phyloP scores from a whole-genome alignment of 164 flowering plant genomes.

The Warburgia ugandensis region DNA sequence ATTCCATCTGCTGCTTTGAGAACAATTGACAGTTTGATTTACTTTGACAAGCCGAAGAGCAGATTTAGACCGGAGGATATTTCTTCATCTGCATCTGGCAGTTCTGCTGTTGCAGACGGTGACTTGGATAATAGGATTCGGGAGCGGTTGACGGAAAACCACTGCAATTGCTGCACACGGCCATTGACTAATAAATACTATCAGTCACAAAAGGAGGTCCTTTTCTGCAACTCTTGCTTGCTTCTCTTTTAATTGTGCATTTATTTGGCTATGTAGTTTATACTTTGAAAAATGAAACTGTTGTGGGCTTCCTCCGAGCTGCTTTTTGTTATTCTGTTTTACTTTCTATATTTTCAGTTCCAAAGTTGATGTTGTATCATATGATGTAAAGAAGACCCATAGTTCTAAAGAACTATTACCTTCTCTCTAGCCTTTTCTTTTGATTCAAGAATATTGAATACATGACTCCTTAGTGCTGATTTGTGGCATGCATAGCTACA shows the following conservation, averaged over 20 bases:
- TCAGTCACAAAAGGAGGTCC: constrained; percentile 94
- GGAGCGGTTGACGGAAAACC: constrained; percentile 60
- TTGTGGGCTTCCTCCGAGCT: too few relatives aligned
- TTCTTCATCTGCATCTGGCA: constrained; percentile 28
- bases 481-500: too few relatives aligned
- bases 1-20: constrained; percentile 76
- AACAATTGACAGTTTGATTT: constrained; percentile 86
- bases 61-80: constrained; percentile 53
- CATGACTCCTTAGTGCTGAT: too few relatives aligned
- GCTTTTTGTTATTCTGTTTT: too few relatives aligned
- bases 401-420: too few relatives aligned
- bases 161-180: constrained; percentile 56
- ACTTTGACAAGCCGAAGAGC: constrained; percentile 86
- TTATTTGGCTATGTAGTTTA: not conserved
- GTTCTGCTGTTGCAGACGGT: constrained; percentile 28
- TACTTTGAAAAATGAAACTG: not conserved
- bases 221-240: not conserved
- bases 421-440: too few relatives aligned
- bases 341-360: too few relatives aligned
- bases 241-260: not conserved
- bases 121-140: constrained; percentile 76
- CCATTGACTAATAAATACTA: constrained; percentile 46
- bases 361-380: too few relatives aligned
- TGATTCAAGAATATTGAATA: too few relatives aligned
- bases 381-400: too few relatives aligned